A percentile compares a stretch with the other conserved stretches of the same genome.
phyloP scores from a whole-genome alignment of 225 moss, liverwort and hornwort genomes.

The Bryum argenteum region DNA sequence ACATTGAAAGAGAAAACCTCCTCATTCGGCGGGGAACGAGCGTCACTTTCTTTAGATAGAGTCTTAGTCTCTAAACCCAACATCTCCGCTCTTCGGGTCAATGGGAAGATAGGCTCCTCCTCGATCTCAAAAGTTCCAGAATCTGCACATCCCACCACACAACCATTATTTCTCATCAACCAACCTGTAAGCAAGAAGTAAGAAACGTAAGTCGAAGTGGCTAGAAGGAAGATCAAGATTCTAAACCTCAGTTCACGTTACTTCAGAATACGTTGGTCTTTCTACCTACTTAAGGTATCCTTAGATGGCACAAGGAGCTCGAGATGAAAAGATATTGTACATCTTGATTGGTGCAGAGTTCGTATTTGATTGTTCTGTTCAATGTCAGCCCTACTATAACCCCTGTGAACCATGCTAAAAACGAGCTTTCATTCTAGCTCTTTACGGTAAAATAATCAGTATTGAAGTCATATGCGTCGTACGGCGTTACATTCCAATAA shows the following conservation, averaged over 20 bases:
- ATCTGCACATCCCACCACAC: conserved; percentile 20
- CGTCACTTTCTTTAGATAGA: conserved; percentile 18
- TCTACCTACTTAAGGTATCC: background rate
- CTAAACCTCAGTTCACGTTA: background rate
- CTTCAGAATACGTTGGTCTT: background rate
- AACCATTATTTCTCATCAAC: conserved; percentile 20
- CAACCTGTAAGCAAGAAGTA: conserved; percentile 4
- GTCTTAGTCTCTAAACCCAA: conserved; percentile 23
- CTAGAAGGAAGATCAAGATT: background rate
- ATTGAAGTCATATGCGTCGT: background rate
- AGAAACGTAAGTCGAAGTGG: background rate
- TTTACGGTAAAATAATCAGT: background rate
- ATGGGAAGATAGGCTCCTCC: conserved; percentile 52
- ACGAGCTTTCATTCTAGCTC: background rate
- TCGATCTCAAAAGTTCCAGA: conserved; percentile 45
- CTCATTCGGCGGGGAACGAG: conserved; percentile 14
- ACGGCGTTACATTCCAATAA: background rate
- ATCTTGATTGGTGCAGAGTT: background rate
- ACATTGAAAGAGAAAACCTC: conserved; percentile 30
- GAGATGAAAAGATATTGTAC: too few species aligned
- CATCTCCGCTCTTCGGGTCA: conserved; percentile 43
- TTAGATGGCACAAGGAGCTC: background rate
- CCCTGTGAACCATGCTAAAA: background rate
- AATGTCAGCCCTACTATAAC: background rate
- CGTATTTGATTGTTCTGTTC: background rate